Conservation (phyloP, 352 stramenopile genomes). For the Phytophthora brassicae region DNA sequence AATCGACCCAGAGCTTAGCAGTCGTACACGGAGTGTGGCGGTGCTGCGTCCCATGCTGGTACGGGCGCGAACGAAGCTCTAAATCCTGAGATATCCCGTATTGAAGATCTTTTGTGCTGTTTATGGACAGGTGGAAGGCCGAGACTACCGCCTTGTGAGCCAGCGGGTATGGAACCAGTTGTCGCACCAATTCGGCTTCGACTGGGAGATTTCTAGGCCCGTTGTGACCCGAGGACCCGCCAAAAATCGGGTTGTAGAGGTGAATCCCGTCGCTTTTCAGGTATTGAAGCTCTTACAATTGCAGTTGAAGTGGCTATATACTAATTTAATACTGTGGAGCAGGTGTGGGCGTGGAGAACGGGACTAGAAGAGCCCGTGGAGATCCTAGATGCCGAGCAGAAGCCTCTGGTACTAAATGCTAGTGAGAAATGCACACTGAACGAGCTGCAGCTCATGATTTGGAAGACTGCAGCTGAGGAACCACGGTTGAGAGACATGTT, state of each 20-base stretch:
- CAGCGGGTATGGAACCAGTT: constrained; percentile 71
- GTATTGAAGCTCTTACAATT: constrained; percentile 25
- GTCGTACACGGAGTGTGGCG: constrained; percentile 37
- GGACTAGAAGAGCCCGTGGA: constrained; percentile 27
- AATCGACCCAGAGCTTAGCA: constrained; percentile 53
- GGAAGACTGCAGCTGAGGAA: constrained; percentile 30
- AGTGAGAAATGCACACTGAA: constrained; percentile 41
- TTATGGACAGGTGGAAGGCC: constrained; percentile 48
- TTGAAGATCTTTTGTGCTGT: constrained; percentile 2
- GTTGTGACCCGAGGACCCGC: constrained; percentile 51
- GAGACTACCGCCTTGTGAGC: constrained; percentile 69
- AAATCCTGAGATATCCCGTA: neutral
- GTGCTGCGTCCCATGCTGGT: constrained; percentile 67
- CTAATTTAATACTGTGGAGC: constrained; percentile 4
- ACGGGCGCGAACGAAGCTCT: constrained; percentile 7
- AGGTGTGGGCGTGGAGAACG: constrained; percentile 34
- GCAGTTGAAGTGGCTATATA: neutral
- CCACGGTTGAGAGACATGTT: constrained; percentile 41
- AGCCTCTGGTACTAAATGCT: constrained; percentile 45
- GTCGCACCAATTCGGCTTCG: constrained; percentile 58
- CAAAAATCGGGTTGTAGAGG: constrained; percentile 53
- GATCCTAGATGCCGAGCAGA: constrained; percentile 35
- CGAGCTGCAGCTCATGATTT: constrained; percentile 51
- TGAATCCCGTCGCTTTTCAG: constrained; percentile 77
- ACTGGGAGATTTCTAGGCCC: constrained; percentile 70